Conservation (phyloP, 225 moss, liverwort and hornwort species). For the Asterella californica region DNA sequence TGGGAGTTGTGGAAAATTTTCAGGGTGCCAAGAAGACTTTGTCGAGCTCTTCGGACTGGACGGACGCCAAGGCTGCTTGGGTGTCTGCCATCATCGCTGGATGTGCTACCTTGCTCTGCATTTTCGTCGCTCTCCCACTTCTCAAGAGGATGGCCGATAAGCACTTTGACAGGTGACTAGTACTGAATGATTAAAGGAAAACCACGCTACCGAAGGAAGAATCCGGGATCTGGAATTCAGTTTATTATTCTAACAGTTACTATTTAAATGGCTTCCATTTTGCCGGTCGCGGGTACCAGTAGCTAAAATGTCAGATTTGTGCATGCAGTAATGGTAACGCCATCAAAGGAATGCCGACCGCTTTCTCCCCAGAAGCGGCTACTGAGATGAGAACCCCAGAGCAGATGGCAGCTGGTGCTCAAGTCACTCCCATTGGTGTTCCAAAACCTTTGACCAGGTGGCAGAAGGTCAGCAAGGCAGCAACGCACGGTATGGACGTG, state of each 20-base stretch:
- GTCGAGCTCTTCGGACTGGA: conserved; percentile 34
- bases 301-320: too few species aligned
- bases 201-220: too few species aligned
- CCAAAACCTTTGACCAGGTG: neutral
- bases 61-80: conserved; percentile 60
- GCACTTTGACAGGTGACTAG: conserved; percentile 42
- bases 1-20: neutral
- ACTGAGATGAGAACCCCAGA: neutral
- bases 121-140: conserved; percentile 37
- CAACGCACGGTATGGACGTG: conserved; percentile 67
- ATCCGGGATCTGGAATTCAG: too few species aligned
- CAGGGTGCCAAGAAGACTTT: conserved; percentile 59
- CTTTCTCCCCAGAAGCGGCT: neutral
- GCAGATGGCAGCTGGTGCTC: neutral
- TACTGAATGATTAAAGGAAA: neutral
- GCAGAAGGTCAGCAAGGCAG: conserved; percentile 43
- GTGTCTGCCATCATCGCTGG: conserved; percentile 40
- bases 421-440: neutral
- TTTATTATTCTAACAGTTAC: too few species aligned
- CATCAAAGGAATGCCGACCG: neutral
- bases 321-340: conserved; percentile 13
- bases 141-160: conserved; percentile 43
- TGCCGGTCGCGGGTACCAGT: neutral
- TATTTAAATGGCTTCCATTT: neutral
- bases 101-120: conserved; percentile 38